Percentiles rank a stretch among this genome's conserved stretches.
phyloP scores from a whole-genome alignment of 345 rosid genomes.

The Eucalyptus victrix region DNA sequence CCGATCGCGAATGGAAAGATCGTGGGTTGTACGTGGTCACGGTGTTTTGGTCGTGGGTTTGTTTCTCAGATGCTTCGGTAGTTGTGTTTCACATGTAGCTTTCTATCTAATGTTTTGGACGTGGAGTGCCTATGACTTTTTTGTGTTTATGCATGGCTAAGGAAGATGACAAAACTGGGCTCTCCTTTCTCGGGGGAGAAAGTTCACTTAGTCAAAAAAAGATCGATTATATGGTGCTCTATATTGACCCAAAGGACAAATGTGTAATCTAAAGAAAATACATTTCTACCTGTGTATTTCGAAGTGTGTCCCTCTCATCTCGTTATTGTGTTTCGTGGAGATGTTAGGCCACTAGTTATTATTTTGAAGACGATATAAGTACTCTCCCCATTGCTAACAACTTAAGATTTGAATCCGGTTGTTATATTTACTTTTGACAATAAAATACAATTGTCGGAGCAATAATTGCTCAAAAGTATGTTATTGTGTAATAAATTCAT shows the following conservation, averaged over 20 bases:
- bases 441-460: no score
- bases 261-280: no score
- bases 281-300: no score
- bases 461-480: no score
- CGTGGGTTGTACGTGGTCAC: background rate
- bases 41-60: background rate
- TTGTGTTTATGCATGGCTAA: background rate
- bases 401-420: no score
- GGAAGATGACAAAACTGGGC: no score
- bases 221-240: background rate
- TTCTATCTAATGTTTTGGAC: background rate
- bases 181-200: no score
- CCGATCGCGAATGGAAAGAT: background rate
- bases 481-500: no score
- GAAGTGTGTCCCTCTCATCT: background rate
- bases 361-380: no score
- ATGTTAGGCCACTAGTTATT: background rate
- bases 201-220: background rate
- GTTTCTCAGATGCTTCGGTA: background rate
- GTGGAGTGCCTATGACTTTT: background rate
- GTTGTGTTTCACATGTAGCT: background rate
- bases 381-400: background rate
- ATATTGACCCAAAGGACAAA: no score
- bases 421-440: background rate
- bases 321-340: fast-evolving